Conservation (phyloP, 768 basidiomycete genomes). For the Mycena galopus region DNA sequence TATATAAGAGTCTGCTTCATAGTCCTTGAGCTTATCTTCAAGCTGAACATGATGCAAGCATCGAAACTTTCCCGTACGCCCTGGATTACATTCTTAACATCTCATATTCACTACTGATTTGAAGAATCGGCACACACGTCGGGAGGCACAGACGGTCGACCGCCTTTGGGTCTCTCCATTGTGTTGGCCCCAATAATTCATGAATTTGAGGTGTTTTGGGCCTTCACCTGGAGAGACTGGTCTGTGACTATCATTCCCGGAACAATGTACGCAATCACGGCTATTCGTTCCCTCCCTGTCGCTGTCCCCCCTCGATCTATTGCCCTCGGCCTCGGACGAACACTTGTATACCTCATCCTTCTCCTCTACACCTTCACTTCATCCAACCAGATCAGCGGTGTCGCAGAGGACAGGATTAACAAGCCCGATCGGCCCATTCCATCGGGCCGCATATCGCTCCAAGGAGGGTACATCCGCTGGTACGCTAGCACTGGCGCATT, state of each 20-base stretch:
- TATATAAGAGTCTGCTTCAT: neutral
- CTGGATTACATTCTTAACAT: neutral
- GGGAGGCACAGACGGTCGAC: neutral
- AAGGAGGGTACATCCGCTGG: constrained; percentile 21
- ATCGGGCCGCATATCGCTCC: constrained; percentile 20
- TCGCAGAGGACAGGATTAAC: constrained; percentile 29
- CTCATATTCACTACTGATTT: neutral
- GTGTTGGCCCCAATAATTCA: neutral
- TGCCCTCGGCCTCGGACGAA: neutral
- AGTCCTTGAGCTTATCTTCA: neutral
- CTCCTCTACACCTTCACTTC: constrained; percentile 28
- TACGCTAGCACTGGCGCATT: constrained; percentile 4
- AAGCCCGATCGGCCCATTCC: constrained; percentile 28
- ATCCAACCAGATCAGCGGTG: constrained; percentile 26
- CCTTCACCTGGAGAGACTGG: constrained; percentile 28
- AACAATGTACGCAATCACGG: constrained; percentile 18
- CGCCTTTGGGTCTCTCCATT: neutral
- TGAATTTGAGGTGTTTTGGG: constrained; percentile 19
- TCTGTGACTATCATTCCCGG: constrained; percentile 21
- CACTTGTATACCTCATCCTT: constrained; percentile 23
- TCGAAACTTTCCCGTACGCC: neutral
- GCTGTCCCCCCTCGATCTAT: neutral
- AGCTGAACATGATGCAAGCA: neutral
- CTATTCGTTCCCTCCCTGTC: constrained; percentile 5
- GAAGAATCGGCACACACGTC: neutral